phyloP scores from a whole-genome alignment of 768 basidiomycete genomes.

The Russula virescens region DNA sequence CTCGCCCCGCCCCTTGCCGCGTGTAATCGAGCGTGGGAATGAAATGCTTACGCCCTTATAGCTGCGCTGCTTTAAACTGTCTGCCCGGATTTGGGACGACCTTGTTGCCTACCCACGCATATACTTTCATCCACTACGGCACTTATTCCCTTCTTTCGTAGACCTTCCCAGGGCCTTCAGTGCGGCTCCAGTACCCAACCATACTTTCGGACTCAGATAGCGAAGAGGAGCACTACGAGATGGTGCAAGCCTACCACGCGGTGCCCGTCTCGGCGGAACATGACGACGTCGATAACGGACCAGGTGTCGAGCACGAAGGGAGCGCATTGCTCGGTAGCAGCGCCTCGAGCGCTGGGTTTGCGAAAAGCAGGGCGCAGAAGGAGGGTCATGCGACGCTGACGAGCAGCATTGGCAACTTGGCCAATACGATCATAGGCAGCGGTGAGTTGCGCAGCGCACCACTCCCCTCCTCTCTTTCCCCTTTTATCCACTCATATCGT shows the following conservation, averaged over 20 bases:
- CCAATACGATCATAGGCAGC: constrained; percentile 90
- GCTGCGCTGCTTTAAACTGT: too few species aligned
- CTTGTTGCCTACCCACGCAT: too few species aligned
- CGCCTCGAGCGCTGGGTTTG: constrained; percentile 29
- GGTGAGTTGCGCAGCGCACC: constrained; percentile 41
- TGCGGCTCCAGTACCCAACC: background rate
- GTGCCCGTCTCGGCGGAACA: constrained; percentile 33
- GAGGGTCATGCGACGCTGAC: constrained; percentile 67
- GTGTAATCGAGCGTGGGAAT: background rate
- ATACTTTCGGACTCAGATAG: constrained; percentile 1
- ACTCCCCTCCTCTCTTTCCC: too few species aligned
- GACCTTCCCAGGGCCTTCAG: background rate
- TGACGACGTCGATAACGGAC: constrained; percentile 29
- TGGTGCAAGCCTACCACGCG: constrained; percentile 68
- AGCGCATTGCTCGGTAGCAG: constrained; percentile 53
- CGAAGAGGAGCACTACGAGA: constrained; percentile 42
- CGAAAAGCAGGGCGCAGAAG: constrained; percentile 27
- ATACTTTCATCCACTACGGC: too few species aligned
- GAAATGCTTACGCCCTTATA: too few species aligned
- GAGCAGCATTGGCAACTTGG: constrained; percentile 72
- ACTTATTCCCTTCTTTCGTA: too few species aligned
- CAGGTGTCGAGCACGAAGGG: constrained; percentile 40
- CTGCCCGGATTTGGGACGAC: too few species aligned
- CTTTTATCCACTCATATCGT: background rate
- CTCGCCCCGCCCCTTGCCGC: too few species aligned